Evolutionary conservation across 192 early-diverging fungal genomes (phyloP).

Genomic region (Gonapodya sp.): DNA sequence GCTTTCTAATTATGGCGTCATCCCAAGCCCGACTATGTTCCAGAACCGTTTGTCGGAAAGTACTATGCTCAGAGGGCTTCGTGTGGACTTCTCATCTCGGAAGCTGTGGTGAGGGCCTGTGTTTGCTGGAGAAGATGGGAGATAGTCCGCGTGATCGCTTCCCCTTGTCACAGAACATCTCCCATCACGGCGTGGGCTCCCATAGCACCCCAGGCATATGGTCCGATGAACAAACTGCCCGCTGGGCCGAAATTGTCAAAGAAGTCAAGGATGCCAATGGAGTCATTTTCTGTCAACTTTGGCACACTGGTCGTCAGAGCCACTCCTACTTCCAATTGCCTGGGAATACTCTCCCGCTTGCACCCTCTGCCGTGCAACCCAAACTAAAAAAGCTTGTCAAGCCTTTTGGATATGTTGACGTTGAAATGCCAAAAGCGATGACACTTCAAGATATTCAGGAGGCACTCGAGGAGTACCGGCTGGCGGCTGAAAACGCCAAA

Average conservation of each 20-base stretch:
- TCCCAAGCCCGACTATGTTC: background rate
- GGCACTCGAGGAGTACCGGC: background rate
- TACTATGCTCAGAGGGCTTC: constrained; percentile 7
- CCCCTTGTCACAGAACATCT: background rate
- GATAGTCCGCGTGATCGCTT: background rate
- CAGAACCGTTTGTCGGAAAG: background rate
- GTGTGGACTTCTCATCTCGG: background rate
- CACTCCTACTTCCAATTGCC: constrained; percentile 7
- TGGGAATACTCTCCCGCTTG: background rate
- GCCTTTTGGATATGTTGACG: background rate
- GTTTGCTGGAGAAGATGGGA: background rate
- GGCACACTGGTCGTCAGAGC: constrained; percentile 19
- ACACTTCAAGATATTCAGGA: background rate
- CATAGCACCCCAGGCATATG: constrained; percentile 15
- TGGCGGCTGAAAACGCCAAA: background rate
- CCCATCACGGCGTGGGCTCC: background rate
- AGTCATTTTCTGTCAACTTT: constrained; percentile 45
- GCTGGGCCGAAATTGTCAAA: constrained; percentile 41
- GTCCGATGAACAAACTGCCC: constrained; percentile 25
- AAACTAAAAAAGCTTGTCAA: background rate
- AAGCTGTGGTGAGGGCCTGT: background rate
- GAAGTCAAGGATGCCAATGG: constrained; percentile 45
- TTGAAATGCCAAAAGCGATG: background rate
- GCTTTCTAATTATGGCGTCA: background rate
- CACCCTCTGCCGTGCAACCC: background rate